Base-by-base conservation (phyloP, 2,329 filamentous ascomycete species). In the Apiospora phragmitis region DNA sequence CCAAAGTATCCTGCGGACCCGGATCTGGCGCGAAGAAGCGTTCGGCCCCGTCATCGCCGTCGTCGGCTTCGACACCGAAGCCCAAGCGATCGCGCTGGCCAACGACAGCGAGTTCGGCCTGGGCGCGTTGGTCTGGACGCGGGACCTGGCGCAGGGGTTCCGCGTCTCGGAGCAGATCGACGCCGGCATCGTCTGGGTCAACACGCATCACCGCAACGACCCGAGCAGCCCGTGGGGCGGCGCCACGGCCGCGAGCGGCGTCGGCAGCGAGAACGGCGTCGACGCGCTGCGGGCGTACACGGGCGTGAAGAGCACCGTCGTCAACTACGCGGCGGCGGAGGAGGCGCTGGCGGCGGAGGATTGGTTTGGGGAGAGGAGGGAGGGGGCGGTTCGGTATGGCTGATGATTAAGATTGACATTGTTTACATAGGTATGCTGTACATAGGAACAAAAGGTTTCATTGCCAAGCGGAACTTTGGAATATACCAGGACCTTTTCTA, bases 1-100 rank as follows among this genome's bases (percentile, higher is more conserved):
- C 81, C 85, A 88, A 73, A 89, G 89, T 76, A 85, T 94, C 88
- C 85, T 89, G 45, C 82, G 89, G 77, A 92, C 93, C 81, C 89
- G 89, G 78, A 92, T 96, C 75, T 91, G 93, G 85, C 88, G 89
- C 75, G 92, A 94, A 79, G 93, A 96, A 81, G 93, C 94, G 71
- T 96, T 96, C 80, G 93, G 93, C 26, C 93, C 93, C 11, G 93
- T 95, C 49, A 91, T 93, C 79, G 88, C 91, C 68, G 88, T 96
- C 74, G 87, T 89, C 76, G 92, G 91, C 75, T 95, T 96, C 84
- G 90, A 90, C 79, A 90, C 86, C 74, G 91, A 94, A 83, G 89
- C 89, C 29, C 90, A 94, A 67, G 93, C 90, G 55, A 87, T 95
- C 76, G 83, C 84, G 69, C 83, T 93, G 65, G 93, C 90, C 71